Evolutionary conservation across 495 filamentous ascomycete genomes (phyloP), one percentile per base, ranked within the genome.

Genomic region (Podospora bellae-mahoneyi): DNA sequence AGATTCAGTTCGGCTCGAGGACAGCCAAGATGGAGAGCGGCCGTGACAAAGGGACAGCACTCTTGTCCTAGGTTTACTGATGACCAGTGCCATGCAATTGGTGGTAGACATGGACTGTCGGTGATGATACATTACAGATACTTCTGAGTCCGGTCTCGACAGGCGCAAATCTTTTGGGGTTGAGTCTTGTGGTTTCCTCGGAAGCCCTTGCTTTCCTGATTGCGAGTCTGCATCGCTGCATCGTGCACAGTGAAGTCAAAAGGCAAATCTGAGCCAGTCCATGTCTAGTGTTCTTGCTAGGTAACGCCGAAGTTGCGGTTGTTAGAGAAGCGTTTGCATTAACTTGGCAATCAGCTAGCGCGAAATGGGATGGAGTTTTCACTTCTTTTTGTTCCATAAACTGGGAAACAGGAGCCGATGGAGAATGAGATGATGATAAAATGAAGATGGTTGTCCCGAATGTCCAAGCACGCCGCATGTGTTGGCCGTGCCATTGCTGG

Each of bases 1-100:
- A 83, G 81, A 92, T 94, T 62, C 92, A 96, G 77, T 96, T 96
- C 74, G 92, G 92, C 32, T 86, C 92, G 6, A 83, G 92, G 68
- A 95, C 91, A 10, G 92, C 92, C 10, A 96, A 93, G 77, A 94
- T 96, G 88, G 89, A 92, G 74, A 79, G 77, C 32, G 90, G 92
- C 15, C 87, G 81, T 68, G 87, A 82, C 16, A 93, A 90, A 74
- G 92, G 92, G 1, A 94, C 91, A 9, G 75, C 79, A 3, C 62
- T 79, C 39, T 78, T 86, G 67, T 78, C 80, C 2, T 79, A 67
- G 74, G n/a, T 34, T 15, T 4, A 19, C 44, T 20, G 13, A 18
- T 3, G 61, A 64, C 53, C n/a, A 64, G 39, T 53, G 48, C 13
- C 65, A 59, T 70, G 77, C 55, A 80, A 28, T 30, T 20, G 23